Base-by-base conservation (phyloP, 768 basidiomycete species). In the Russula earlei region DNA sequence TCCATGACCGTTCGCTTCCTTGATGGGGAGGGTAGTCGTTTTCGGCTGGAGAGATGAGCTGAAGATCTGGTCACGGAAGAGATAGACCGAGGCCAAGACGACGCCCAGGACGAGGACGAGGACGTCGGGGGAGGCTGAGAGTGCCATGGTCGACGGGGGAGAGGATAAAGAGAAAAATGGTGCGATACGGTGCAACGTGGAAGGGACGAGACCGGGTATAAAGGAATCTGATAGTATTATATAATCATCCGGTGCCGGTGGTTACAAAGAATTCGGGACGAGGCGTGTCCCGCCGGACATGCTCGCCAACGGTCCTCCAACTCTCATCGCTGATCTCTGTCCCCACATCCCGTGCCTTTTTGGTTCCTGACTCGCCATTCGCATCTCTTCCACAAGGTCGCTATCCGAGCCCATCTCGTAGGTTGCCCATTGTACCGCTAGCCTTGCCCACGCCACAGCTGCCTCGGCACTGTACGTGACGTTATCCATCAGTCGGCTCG, bases 61-160 rank as follows among this genome's bases (percentile, higher is more conserved):
- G 62, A 90, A 90, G 10, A 92, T 69, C 67, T 84, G 82, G 70
- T 91, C 89, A 44, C 84, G 79, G 75, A 91, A 92, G 64, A 94
- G 82, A 69, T 90, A 92, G 55, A 81, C 72, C 25, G 81, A 84
- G 19, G 88, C 90, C 42, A 90, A 77, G 58, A 81, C 75, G 52
- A 90, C 79, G 52, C 90, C 89, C 41, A 92, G 68, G 41, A 77
- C 73, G 58, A 94, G 78, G 58, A 93, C 76, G 64, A 82, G 66
- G 44, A 85, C 71, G 70, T 94, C 91, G 45, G 87, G 84, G 37
- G 83, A 76, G 15, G 83, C 81, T 5, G 79, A 67, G 61, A 79
- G 70, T 58, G 84, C 75, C 82, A 86, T 84, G 56, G 29, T 41
- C n/a, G 19, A 14, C 34, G 54, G 49, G 37, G n/a, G n/a, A n/a